Percentiles rank a stretch among this genome's conserved stretches.
Conservation (phyloP, 1,284 basidiomycete genomes). For the Agroathelia rolfsii region DNA sequence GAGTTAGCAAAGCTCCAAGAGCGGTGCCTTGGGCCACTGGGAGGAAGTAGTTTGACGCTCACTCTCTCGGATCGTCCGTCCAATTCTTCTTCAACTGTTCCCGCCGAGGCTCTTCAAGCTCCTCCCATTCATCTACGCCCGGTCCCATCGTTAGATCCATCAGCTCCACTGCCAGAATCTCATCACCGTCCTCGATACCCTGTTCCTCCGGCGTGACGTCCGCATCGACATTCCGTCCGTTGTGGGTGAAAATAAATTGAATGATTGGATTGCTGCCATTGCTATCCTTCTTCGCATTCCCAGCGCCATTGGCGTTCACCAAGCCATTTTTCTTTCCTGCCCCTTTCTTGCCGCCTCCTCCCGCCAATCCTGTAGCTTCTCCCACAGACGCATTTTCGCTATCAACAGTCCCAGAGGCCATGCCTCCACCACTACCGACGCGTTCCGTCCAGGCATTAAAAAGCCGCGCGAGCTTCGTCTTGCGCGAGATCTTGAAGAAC, state of each 20-base stretch:
- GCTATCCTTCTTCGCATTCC: conserved; percentile 24
- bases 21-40: conserved; percentile 5
- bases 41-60: conserved; percentile 17
- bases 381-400: conserved; percentile 19
- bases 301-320: conserved; percentile 34
- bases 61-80: conserved; percentile 66
- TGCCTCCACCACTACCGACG: conserved; percentile 59
- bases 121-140: conserved; percentile 52
- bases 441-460: conserved; percentile 81
- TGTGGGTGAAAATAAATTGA: conserved; percentile 75
- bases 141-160: conserved; percentile 73
- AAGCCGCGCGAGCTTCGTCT: conserved; percentile 69
- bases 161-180: conserved; percentile 76
- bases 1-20: conserved; percentile 9
- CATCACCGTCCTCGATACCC: conserved; percentile 75
- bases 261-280: conserved; percentile 29
- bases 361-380: conserved; percentile 19
- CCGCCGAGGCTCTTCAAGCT: conserved; percentile 46
- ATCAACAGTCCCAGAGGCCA: conserved; percentile 14
- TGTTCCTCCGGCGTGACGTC: conserved; percentile 77
- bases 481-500: conserved; percentile 82
- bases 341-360: conserved; percentile 22
- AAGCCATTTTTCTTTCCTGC: conserved; percentile 33
- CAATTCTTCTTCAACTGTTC: conserved; percentile 69
- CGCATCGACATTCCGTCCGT: conserved; percentile 61